Evolutionary conservation across 2,329 filamentous ascomycete genomes (phyloP).

Genomic region (Periglandula ipomoeae): DNA sequence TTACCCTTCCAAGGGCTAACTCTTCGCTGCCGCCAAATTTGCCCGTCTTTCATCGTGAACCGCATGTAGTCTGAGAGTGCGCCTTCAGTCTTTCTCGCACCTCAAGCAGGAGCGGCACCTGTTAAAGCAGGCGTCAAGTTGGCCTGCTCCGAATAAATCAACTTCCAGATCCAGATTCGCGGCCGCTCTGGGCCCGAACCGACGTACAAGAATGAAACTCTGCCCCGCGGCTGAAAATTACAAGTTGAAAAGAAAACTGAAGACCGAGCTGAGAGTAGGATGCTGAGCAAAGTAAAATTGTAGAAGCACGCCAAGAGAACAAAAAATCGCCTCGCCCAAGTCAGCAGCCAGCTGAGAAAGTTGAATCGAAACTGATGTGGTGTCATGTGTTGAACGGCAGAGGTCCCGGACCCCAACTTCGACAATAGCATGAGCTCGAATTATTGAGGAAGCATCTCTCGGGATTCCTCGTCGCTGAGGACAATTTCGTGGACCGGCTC

Average conservation of each 20-base stretch:
- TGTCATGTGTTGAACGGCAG: conserved; percentile 3
- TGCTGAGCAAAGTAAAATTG: not conserved
- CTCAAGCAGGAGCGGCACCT: too few relatives aligned
- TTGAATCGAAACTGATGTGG: not conserved
- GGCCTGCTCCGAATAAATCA: too few relatives aligned
- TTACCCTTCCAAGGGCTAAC: not conserved
- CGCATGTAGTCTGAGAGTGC: too few relatives aligned
- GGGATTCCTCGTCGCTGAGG: conserved; percentile 68
- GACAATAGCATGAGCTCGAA: conserved; percentile 1
- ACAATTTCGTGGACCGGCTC: conserved; percentile 72
- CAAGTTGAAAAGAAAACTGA: not conserved
- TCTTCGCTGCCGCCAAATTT: not conserved
- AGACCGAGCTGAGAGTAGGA: not conserved
- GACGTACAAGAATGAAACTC: not conserved
- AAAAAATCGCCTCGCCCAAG: not conserved
- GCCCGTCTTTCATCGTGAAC: not conserved
- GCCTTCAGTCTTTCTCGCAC: too few relatives aligned
- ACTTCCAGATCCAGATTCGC: too few relatives aligned
- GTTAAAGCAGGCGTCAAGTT: too few relatives aligned
- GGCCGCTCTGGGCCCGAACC: not conserved
- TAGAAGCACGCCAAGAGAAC: not conserved
- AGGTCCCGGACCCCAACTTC: conserved; percentile 1
- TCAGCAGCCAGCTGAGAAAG: not conserved
- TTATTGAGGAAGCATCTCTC: conserved; percentile 56
- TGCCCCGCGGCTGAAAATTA: not conserved